Conservation (phyloP, 2,329 filamentous ascomycete genomes). For the Fusarium dimerum region DNA sequence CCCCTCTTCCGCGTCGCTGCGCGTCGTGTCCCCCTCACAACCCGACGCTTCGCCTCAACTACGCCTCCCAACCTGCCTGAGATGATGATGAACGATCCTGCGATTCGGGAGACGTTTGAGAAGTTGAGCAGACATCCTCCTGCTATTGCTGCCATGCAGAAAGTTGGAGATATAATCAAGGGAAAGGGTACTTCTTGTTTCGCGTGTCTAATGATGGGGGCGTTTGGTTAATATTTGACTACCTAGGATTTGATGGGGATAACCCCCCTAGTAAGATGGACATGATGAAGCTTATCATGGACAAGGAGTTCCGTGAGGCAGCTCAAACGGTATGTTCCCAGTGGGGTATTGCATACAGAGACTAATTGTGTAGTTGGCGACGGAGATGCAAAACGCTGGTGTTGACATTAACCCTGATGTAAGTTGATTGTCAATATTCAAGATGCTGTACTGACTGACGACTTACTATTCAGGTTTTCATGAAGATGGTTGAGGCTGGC, state of each 20-base stretch:
- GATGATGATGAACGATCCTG: slow-evolving; percentile 24
- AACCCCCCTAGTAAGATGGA: slow-evolving; percentile 25
- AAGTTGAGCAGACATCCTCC: slow-evolving; percentile 22
- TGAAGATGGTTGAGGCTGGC: no score
- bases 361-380: slow-evolving; percentile 8
- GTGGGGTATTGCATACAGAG: neutral
- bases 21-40: slow-evolving; percentile 16
- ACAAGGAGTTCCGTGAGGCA: slow-evolving; percentile 24
- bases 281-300: slow-evolving; percentile 25
- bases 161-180: slow-evolving; percentile 18
- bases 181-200: slow-evolving; percentile 9
- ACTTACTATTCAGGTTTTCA: no score
- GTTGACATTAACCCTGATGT: slow-evolving; percentile 23
- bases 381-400: slow-evolving; percentile 24
- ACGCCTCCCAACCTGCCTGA: slow-evolving; percentile 20
- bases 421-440: no score
- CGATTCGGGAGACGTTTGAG: slow-evolving; percentile 20
- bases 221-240: no score
- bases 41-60: slow-evolving; percentile 12
- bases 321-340: slow-evolving; percentile 7
- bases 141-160: slow-evolving; percentile 21
- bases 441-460: no score
- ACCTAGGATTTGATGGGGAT: slow-evolving; percentile 19
- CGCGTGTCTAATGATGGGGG: no score
- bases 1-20: slow-evolving; percentile 11